Evolutionary conservation across 805 yeast genomes (phyloP), one percentile per base, ranked within the genome.

Genomic region (Ogataea henricii): DNA sequence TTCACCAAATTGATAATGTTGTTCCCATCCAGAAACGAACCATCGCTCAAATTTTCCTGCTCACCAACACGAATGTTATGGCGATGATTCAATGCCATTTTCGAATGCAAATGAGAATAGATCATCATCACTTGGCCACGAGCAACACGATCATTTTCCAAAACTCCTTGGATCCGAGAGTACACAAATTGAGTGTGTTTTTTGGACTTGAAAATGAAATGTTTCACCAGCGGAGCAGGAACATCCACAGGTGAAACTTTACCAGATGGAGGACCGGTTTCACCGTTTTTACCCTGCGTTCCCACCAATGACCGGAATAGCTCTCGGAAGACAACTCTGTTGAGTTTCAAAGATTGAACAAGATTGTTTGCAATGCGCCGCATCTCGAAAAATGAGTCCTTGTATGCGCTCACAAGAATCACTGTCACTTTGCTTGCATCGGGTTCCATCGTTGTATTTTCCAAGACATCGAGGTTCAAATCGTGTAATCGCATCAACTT

Each of bases 201-300:
- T 49, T 79, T 83, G 27, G 88, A 79, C 65, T 88, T 90, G 71
- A 81, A 91, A 20, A 90, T 76, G 61, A 91, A 94, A 68, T 90
- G 97, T 51, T 81, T 78, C 9, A 92, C 76, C 23, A 75, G 54
- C 3, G 80, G 80, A 0, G 83, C 85, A 1, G 80, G 81, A 18
- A 82, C 71, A 41, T 76, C 83, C 16, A 74, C 69, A 5, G 81
- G 72, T 45, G 72, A 69, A 23, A 77, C 66, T 2, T 79, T 69
- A 14, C 71, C 73, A 16, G 58, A 56, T 18, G 65, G 53, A 14
- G 63, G 58, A 7, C 64, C 62, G 14, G 63, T 61, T 10, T 43
- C 43, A 20, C 65, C 66, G 48, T 61, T 58, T 6, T 53, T 46
- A 1, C 66, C 66, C 37, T 61, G 66, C 2, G 66, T 58, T 3